Conservation (phyloP, 495 filamentous ascomycete species). For the Viridothelium virens region DNA sequence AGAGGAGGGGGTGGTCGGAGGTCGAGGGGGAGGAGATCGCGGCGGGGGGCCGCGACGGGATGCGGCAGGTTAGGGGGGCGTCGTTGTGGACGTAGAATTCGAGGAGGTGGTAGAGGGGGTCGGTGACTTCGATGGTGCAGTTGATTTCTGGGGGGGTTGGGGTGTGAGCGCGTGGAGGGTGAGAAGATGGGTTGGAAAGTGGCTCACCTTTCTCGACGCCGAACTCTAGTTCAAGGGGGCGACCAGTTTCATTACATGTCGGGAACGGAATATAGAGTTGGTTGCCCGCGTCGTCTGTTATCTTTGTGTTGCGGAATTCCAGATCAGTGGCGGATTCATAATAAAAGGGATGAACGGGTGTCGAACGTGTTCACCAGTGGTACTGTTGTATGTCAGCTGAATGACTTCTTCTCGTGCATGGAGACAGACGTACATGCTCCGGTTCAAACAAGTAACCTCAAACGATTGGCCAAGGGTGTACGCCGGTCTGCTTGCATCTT, state of each 20-base stretch:
- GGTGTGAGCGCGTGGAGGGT: conserved; percentile 12
- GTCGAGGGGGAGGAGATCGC: conserved; percentile 21
- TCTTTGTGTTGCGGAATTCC: conserved; percentile 44
- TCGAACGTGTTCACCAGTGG: background rate
- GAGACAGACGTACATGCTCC: background rate
- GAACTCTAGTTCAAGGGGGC: conserved; percentile 76
- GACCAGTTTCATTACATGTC: conserved; percentile 78
- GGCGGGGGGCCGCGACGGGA: conserved; percentile 54
- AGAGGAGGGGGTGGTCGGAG: conserved; percentile 19
- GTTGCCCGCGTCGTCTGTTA: conserved; percentile 68
- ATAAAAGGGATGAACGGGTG: background rate
- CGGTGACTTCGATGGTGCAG: conserved; percentile 82
- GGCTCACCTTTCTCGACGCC: conserved; percentile 55
- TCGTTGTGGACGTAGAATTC: conserved; percentile 99
- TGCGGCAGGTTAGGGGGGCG: conserved; percentile 83
- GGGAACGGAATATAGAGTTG: conserved; percentile 93
- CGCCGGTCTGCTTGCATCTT: background rate
- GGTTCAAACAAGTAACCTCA: conserved; percentile 4
- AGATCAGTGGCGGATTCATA: background rate
- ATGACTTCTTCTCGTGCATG: background rate
- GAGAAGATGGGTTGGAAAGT: background rate
- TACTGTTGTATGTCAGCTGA: background rate
- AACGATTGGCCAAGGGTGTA: background rate
- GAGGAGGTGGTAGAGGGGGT: conserved; percentile 91
- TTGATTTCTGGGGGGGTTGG: conserved; percentile 55